A percentile compares a stretch with the other conserved stretches of the same genome.
Conservation (phyloP, 2,329 filamentous ascomycete genomes). For the Ilyonectria sp. region DNA sequence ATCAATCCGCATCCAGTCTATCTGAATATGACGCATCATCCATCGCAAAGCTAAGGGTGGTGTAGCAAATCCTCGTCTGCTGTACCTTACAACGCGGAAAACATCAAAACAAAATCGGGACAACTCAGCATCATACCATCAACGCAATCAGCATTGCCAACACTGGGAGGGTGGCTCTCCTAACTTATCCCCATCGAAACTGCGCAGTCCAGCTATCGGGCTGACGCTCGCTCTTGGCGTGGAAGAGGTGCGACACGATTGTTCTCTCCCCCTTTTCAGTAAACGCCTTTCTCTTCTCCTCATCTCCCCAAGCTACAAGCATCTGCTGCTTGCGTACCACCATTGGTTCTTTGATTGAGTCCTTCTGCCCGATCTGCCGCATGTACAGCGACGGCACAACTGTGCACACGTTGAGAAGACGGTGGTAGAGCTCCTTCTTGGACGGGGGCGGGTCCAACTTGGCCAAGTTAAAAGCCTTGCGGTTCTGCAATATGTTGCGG, state of each 20-base stretch:
- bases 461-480: constrained; percentile 53
- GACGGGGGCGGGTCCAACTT: constrained; percentile 52
- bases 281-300: constrained; percentile 51
- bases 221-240: constrained; percentile 33
- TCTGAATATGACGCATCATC: background rate
- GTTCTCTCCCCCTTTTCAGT: constrained; percentile 48
- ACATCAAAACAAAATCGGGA: background rate
- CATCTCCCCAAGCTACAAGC: constrained; percentile 56
- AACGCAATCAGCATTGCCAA: background rate
- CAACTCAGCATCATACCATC: background rate
- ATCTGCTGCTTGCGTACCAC: constrained; percentile 57
- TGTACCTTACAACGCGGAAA: background rate
- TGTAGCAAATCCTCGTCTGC: background rate
- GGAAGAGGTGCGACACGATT: constrained; percentile 50
- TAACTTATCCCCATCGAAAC: constrained; percentile 29
- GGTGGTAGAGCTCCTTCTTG: constrained; percentile 50
- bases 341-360: constrained; percentile 52
- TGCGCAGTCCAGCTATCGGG: constrained; percentile 34
- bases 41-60: background rate
- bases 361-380: constrained; percentile 53
- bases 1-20: background rate
- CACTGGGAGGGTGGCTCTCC: background rate
- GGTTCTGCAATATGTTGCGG: constrained; percentile 55
- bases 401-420: constrained; percentile 54
- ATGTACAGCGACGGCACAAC: constrained; percentile 55